These are phyloP conservation scores for Fusarium pseudograminearum DNA, from an alignment of 2,329 filamentous ascomycete species.

Conservation along the genomic window DNA sequence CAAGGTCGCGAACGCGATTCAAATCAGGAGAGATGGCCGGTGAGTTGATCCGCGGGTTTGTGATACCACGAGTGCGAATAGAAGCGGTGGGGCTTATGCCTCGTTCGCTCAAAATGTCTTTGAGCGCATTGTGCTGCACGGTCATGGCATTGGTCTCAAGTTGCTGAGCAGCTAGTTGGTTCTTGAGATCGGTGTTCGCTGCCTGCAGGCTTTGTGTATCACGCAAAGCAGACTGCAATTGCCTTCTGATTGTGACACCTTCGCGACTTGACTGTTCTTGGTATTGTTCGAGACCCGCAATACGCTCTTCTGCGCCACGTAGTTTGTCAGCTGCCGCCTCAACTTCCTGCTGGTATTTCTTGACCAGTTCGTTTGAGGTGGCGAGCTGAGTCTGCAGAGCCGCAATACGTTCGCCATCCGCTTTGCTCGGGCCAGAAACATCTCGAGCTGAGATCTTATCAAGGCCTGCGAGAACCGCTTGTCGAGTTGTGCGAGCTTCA, in stretches of 20 bases:
- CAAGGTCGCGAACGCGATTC: slow-evolving; percentile 82
- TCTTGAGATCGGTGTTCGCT: slow-evolving; percentile 83
- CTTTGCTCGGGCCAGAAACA: slow-evolving; percentile 59
- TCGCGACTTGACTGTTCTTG: slow-evolving; percentile 97
- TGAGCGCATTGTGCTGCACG: slow-evolving; percentile 92
- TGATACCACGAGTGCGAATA: slow-evolving; percentile 77
- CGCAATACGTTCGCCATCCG: slow-evolving; percentile 73
- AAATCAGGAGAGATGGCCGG: slow-evolving; percentile 89
- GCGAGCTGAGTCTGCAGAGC: slow-evolving; percentile 85
- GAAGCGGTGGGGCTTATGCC: slow-evolving; percentile 83
- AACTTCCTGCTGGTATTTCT: slow-evolving; percentile 89
- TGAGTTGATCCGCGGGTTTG: slow-evolving; percentile 77
- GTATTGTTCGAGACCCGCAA: slow-evolving; percentile 95
- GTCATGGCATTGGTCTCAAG: slow-evolving; percentile 93
- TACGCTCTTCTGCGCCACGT: slow-evolving; percentile 92
- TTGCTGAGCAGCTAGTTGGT: slow-evolving; percentile 85
- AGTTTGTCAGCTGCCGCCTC: slow-evolving; percentile 89
- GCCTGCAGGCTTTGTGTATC: slow-evolving; percentile 86
- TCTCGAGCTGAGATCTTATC: slow-evolving; percentile 75
- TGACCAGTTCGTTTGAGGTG: slow-evolving; percentile 81
- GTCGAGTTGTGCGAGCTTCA: slow-evolving; percentile 87
- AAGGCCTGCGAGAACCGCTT: slow-evolving; percentile 84
- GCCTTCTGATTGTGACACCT: slow-evolving; percentile 87
- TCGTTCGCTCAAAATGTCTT: slow-evolving; percentile 90
- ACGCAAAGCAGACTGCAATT: slow-evolving; percentile 85